phyloP scores from a whole-genome alignment of 306 rosid genomes.

The Luffa aegyptiaca region DNA sequence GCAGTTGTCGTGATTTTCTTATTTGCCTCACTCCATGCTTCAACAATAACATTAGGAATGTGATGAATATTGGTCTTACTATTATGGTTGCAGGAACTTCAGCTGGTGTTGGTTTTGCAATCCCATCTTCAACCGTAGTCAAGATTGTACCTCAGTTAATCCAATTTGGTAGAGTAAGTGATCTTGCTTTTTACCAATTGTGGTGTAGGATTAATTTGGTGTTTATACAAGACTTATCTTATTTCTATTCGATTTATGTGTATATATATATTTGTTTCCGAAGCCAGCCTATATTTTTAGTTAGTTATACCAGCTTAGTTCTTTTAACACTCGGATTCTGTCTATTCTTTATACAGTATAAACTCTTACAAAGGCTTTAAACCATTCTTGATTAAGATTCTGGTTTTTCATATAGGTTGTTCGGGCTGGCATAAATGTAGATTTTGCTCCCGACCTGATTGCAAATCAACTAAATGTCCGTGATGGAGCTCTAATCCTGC shows the following conservation, averaged over 20 bases:
- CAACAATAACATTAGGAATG: background rate
- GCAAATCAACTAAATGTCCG: slow-evolving; percentile 88
- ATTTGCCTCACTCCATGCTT: background rate
- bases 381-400: background rate
- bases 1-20: background rate
- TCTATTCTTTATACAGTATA: background rate
- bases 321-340: background rate
- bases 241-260: background rate
- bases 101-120: slow-evolving; percentile 97
- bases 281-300: background rate
- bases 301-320: background rate
- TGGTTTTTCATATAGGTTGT: slow-evolving; percentile 43
- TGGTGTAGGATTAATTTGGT: background rate
- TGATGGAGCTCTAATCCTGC: slow-evolving; percentile 80
- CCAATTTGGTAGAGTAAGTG: slow-evolving; percentile 62
- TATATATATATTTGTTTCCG: background rate
- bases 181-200: background rate
- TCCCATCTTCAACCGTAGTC: slow-evolving; percentile 75
- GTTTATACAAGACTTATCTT: background rate
- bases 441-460: slow-evolving; percentile 71
- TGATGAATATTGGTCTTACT: background rate
- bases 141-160: slow-evolving; percentile 82
- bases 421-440: slow-evolving; percentile 79
- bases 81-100: slow-evolving; percentile 64
- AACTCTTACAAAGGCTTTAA: background rate